Base-by-base conservation (phyloP, 2,329 filamentous ascomycete species). In the Sporothrix humicola region DNA sequence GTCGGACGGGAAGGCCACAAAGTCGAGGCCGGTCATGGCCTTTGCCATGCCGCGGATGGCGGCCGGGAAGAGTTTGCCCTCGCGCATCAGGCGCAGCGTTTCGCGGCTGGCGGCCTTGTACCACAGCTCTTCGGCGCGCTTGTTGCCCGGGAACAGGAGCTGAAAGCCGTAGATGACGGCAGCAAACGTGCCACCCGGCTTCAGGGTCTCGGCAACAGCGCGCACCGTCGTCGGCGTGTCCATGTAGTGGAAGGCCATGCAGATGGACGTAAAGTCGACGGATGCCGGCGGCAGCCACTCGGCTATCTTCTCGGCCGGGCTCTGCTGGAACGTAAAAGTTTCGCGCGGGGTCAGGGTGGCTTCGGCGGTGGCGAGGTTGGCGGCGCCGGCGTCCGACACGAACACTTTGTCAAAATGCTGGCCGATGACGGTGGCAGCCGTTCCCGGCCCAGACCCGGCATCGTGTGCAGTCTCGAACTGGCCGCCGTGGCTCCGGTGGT, bases 191-290 rank as follows among this genome's bases (percentile, higher is more conserved):
- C 71, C 74, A 0, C 77, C 77, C 0, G 77, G 73, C 42, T 61
- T 73, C 17, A 77, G 71, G 15, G 73, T 77, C 4, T 37, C 46
- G 5, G 74, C 74, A 7, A 77, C 73, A 13, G 76, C 65, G 20
- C 72, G 72, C n/a, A 76, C 71, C 1, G 75, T 75, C 0, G 48
- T 61, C 7, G 59, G 69, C 12, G 71, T 65, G n/a, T 77, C 72
- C 69, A 77, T 76, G 71, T 76, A 77, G 70, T 77, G 76, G 31
- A 77, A 76, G 1, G 74, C 75, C 76, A 77, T 77, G 71, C 73
- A 75, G 20, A 77, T 70, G 26, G 68, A 72, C 12, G 74, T 44
- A n/a, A 77, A 74, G 69, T 77, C 75, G 56, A 76, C 66, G 4
- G 76, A 77, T 0, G 48, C 69, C 0, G 72, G 46, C 2, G 73